A percentile compares a stretch with the other conserved stretches of the same genome.
Evolutionary conservation across 306 rosid species (phyloP).

Genomic region (Parietaria judaica): DNA sequence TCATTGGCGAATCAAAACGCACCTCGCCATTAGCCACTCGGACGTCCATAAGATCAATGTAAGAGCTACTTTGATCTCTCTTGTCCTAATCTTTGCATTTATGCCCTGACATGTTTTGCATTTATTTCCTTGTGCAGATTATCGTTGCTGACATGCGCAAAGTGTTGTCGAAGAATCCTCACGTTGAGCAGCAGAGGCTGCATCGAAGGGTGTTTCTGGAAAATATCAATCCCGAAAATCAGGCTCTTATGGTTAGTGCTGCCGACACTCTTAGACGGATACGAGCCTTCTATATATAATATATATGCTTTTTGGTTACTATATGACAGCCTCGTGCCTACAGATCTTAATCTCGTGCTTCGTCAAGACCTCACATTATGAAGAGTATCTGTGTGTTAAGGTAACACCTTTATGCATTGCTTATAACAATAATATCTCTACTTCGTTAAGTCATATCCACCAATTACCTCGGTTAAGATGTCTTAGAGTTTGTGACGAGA

Average conservation of each 20-base stretch:
- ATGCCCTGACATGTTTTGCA: neutral
- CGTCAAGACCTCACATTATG: slow-evolving; percentile 85
- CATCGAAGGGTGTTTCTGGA: slow-evolving; percentile 95
- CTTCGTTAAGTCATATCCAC: too few species aligned
- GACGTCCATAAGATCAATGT: slow-evolving; percentile 84
- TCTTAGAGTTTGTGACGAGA: too few species aligned
- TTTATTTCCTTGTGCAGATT: slow-evolving; percentile 41
- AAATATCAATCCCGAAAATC: slow-evolving; percentile 69
- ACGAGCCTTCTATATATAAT: too few species aligned
- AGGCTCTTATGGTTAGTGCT: slow-evolving; percentile 81
- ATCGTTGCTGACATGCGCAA: slow-evolving; percentile 97
- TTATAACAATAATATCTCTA: too few species aligned
- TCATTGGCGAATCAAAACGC: slow-evolving; percentile 97
- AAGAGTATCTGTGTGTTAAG: slow-evolving; percentile 89
- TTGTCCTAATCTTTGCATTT: slow-evolving; percentile 12
- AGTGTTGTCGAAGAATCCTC: slow-evolving; percentile 92
- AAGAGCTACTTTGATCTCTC: slow-evolving; percentile 15
- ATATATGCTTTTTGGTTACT: too few species aligned
- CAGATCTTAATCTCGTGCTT: slow-evolving; percentile 91
- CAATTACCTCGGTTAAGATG: too few species aligned
- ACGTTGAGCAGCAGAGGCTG: slow-evolving; percentile 88
- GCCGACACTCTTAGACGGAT: neutral
- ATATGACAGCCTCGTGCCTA: slow-evolving; percentile 10
- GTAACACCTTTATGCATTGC: slow-evolving; percentile 32
- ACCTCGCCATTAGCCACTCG: slow-evolving; percentile 86